phyloP scores from a whole-genome alignment of 164 flowering plant genomes.

The Vitis cinerea region DNA sequence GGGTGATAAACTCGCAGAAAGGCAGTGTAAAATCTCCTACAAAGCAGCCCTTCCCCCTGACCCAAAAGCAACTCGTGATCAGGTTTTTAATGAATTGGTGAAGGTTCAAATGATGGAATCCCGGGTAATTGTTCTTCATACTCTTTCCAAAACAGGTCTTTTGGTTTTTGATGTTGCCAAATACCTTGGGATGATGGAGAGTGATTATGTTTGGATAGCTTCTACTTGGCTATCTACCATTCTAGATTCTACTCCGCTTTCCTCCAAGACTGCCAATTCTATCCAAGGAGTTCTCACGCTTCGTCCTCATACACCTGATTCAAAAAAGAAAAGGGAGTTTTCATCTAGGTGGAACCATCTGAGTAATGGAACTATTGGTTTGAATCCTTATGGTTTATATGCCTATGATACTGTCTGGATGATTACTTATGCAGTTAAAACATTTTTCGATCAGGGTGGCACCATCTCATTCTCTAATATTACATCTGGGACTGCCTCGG shows the following conservation, averaged over 20 bases:
- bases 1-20: slow-evolving; percentile 47
- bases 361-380: slow-evolving; percentile 44
- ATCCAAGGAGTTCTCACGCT: slow-evolving; percentile 58
- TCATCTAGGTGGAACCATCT: slow-evolving; percentile 44
- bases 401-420: slow-evolving; percentile 78
- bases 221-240: slow-evolving; percentile 48
- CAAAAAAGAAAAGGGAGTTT: slow-evolving; percentile 38
- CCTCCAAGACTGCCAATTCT: slow-evolving; percentile 20
- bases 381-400: slow-evolving; percentile 58
- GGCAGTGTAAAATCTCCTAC: slow-evolving; percentile 45
- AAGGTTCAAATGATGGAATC: slow-evolving; percentile 46
- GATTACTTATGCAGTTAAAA: slow-evolving; percentile 46
- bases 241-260: slow-evolving; percentile 39
- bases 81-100: slow-evolving; percentile 23
- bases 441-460: slow-evolving; percentile 40
- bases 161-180: slow-evolving; percentile 42
- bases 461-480: slow-evolving; percentile 54
- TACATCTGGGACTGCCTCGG: slow-evolving; percentile 16
- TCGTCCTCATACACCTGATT: slow-evolving; percentile 57
- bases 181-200: slow-evolving; percentile 50
- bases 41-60: slow-evolving; percentile 51
- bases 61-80: slow-evolving; percentile 16
- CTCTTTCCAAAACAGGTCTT: slow-evolving; percentile 32
- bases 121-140: slow-evolving; percentile 46
- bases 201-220: slow-evolving; percentile 61